phyloP scores from a whole-genome alignment of 805 yeast species.

The Gaillardinia entomophila region DNA sequence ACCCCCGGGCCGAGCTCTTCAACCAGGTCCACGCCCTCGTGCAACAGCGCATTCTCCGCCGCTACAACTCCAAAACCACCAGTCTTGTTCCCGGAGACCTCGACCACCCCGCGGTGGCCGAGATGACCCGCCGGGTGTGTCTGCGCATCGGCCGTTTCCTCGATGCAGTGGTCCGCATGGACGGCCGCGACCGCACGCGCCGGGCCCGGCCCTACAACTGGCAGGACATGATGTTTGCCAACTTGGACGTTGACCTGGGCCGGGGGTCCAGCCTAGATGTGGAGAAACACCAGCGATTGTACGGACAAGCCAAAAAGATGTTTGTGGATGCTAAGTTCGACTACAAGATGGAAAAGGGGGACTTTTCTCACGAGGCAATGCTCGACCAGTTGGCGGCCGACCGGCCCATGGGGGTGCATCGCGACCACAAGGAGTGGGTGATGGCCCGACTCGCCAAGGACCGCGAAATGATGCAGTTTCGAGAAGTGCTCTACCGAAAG shows the following conservation, averaged over 20 bases:
- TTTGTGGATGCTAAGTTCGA: conserved; percentile 19
- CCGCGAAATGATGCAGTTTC: conserved; percentile 1
- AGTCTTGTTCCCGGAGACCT: too few species aligned
- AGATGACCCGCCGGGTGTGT: too few species aligned
- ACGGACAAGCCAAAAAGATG: conserved; percentile 17
- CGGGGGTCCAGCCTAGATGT: conserved; percentile 5
- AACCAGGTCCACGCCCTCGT: too few species aligned
- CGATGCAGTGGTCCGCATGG: too few species aligned
- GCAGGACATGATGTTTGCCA: conserved; percentile 24
- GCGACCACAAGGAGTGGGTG: neutral
- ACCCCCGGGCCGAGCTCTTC: too few species aligned
- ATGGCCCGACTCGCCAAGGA: neutral
- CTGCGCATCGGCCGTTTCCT: too few species aligned
- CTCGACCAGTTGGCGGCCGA: neutral
- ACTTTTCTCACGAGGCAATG: neutral
- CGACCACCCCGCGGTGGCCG: too few species aligned
- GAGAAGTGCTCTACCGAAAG: conserved; percentile 4
- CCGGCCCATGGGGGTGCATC: neutral
- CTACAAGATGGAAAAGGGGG: conserved; percentile 11
- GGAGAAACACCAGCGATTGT: conserved; percentile 8
- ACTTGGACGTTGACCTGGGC: conserved; percentile 8
- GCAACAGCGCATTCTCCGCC: too few species aligned
- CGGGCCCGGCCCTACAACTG: conserved; percentile 9
- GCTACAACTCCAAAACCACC: too few species aligned
- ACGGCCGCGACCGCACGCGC: too few species aligned